Evolutionary conservation across 2,329 filamentous ascomycete species (phyloP), one percentile per base, ranked within the genome.

Genomic region (Pseudocercospora pini-densiflorae): DNA sequence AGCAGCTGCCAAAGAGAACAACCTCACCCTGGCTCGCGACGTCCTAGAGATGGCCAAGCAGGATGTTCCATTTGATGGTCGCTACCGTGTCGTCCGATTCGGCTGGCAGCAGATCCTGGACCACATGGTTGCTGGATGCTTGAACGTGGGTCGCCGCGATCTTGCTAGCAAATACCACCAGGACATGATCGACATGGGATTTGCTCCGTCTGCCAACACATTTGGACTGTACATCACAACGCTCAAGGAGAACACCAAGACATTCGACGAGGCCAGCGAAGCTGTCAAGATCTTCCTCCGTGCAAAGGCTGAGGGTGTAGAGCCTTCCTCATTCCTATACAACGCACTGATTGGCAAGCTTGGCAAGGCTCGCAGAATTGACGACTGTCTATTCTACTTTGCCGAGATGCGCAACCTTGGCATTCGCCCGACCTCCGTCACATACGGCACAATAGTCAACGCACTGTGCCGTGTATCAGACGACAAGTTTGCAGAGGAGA

Each of bases 191-290:
- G 90, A 93, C 67, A 95, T 98, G 84, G 94, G 94, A 57, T 89
- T 92, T 67, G 90, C 94, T 9, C 95, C 95, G 16, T 97, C 94
- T 2, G 95, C 95, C 51, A 99, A 99, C 84, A 99, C 95, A 0
- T 99, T 96, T 73, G 95, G 95, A 66, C 87, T 99, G 19, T 99
- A 98, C 85, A 99, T 99, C 81, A 98, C 96, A n/a, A 98, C 94
- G 1, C 85, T 99, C 68, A 97, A 98, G 83, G 94, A 97, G 77
- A 97, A 93, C 0, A 93, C 93, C 71, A 97, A 97, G 87, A 98
- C 94, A 0, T 98, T 97, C 71, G 95, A 99, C 75, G 95, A 99
- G 79, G 95, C 95, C 10, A 93, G 93, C 8, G 95, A 98, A 79
- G 95, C 95, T 63, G 91, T 98, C 77, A 96, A 96, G 82, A 97